These are phyloP conservation scores for Coemansia guatemalensis DNA, from an alignment of 192 early-diverging fungal species.

Conservation along the genomic window DNA sequence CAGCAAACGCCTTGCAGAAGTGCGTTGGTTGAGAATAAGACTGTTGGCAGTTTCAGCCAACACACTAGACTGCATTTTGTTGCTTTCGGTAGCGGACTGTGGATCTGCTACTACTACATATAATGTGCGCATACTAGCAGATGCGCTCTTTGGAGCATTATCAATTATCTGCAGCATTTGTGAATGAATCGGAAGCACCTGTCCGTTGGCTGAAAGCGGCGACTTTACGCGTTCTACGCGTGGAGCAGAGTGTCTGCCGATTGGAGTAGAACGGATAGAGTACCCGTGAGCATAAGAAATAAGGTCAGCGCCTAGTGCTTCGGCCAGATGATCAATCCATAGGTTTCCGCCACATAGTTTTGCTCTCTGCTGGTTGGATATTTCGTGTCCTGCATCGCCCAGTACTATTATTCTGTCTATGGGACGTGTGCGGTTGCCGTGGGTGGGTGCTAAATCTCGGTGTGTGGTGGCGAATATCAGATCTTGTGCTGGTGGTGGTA, in stretches of 20 bases:
- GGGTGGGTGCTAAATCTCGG: not conserved
- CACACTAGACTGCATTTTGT: not conserved
- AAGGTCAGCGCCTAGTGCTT: conserved; percentile 23
- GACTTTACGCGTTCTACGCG: conserved; percentile 15
- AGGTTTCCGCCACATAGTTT: conserved; percentile 31
- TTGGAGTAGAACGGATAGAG: conserved; percentile 2
- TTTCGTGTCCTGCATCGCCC: conserved; percentile 23
- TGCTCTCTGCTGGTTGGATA: conserved; percentile 13
- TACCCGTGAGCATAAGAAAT: conserved; percentile 27
- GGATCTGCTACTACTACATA: conserved; percentile 18
- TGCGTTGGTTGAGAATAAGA: conserved; percentile 12
- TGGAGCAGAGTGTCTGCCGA: not conserved
- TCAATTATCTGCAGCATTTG: not conserved
- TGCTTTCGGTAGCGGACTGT: not conserved
- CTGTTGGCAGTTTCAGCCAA: conserved; percentile 15
- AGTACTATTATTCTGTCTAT: conserved; percentile 24
- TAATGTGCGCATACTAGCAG: not conserved
- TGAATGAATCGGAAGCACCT: not conserved
- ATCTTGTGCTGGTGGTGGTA: not conserved
- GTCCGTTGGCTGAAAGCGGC: conserved; percentile 6
- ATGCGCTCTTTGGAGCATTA: not conserved
- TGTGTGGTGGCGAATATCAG: not conserved
- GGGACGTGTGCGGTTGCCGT: conserved; percentile 11
- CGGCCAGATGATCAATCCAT: conserved; percentile 38
- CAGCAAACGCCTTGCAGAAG: not conserved